Evolutionary conservation across 1,139 yeast genomes (phyloP), one percentile per base, ranked within the genome.

Genomic region (Nakaseomyces sp.): DNA sequence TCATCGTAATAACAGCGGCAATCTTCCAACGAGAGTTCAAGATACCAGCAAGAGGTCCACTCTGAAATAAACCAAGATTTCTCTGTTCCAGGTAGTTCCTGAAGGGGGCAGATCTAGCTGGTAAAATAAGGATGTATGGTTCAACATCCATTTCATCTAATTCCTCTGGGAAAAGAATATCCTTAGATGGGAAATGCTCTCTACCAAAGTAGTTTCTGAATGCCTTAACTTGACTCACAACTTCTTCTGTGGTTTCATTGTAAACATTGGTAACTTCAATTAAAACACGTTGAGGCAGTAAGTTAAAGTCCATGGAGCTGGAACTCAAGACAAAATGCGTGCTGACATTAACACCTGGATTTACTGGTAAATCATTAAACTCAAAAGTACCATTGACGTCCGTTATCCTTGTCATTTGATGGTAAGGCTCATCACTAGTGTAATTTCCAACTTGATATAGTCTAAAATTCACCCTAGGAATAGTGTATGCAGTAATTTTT

Each of bases 1-100:
- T 18, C 3, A 52, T 48, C 2, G 66, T 46, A 1, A 64, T 44
- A 5, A 54, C 58, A 22, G 58, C 61, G 4, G 60, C 62, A 16
- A 65, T 46, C 47, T 67, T 68, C 59, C 67, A 57, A 37, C 66
- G 68, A 24, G 66, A 64, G 38, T 60, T 57, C 9, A 67, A 38
- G 12, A 68, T 49, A 4, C 60, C 57, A 9, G 66, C 69, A 2
- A 66, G 36, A 4, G 67, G 64, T 2, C 70, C 71, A 35, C 56
- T 50, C 32, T 61, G 52, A 4, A 67, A 47, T 5, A 67, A 37
- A 5, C 69, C 62, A 2, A 50, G 46, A 16, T 57, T 53, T 46
- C 69, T 60, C 13, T 52, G 46, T 43, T 56, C 56, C 24, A 64
- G 46, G 44, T 66, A 68, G 3, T 48, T 43, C 41, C 70, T 57